phyloP scores from a whole-genome alignment of 345 rosid species.

The Pistacia integerrima region DNA sequence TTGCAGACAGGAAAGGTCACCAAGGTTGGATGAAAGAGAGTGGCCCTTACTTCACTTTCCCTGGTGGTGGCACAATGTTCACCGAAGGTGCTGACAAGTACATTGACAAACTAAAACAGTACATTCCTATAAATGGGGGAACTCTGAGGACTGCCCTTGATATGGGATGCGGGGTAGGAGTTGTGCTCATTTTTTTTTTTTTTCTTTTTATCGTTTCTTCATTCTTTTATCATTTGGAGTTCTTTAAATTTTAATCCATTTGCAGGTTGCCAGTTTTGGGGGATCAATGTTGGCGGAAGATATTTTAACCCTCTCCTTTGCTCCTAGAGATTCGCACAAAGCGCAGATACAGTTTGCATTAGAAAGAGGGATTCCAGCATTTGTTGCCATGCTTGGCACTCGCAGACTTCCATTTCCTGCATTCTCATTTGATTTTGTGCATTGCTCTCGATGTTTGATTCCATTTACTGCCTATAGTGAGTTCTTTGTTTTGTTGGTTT shows the following conservation, averaged over 20 bases:
- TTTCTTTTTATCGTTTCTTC: not conserved
- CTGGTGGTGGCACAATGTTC: constrained; percentile 99
- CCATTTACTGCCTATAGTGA: constrained; percentile 96
- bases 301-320: constrained; percentile 78
- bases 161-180: constrained; percentile 97
- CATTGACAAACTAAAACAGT: constrained; percentile 82
- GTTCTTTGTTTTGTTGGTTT: constrained; percentile 31
- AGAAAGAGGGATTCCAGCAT: constrained; percentile 96
- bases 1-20: constrained; percentile 97
- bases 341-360: constrained; percentile 95
- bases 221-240: constrained; percentile 2
- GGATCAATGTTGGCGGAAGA: constrained; percentile 78
- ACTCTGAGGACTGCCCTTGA: constrained; percentile 93
- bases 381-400: constrained; percentile 99
- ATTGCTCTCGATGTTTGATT: constrained; percentile 93
- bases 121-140: constrained; percentile 72
- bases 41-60: constrained; percentile 80
- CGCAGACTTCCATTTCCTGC: constrained; percentile 96
- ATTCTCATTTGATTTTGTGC: constrained; percentile 79
- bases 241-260: constrained; percentile 8
- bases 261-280: constrained; percentile 97
- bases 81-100: constrained; percentile 91
- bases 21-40: constrained; percentile 99
- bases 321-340: constrained; percentile 98
- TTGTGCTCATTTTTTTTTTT: not conserved